A percentile compares a stretch with the other conserved stretches of the same genome.
phyloP scores from a whole-genome alignment of 2,329 filamentous ascomycete species.

The Ilyonectria destructans region DNA sequence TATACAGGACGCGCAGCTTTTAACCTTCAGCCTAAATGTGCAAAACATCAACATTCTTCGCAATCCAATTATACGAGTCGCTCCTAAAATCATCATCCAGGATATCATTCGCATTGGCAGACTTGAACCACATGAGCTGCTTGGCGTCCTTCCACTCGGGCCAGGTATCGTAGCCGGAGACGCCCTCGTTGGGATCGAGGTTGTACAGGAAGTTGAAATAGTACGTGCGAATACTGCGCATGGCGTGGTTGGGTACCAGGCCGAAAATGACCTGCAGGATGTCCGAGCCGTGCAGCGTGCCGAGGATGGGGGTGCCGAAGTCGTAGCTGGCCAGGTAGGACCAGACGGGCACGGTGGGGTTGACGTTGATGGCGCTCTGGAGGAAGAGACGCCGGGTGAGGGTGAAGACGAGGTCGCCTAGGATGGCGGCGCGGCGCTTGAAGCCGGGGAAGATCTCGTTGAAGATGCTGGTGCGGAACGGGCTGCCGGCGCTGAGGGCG shows the following conservation, averaged over 20 bases:
- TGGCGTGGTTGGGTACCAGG: constrained; percentile 74
- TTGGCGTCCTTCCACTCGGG: constrained; percentile 61
- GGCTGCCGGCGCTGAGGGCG: constrained; percentile 73
- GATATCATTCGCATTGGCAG: constrained; percentile 49
- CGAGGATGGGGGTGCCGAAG: constrained; percentile 79
- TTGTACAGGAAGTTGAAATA: constrained; percentile 82
- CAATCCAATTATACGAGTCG: constrained; percentile 49
- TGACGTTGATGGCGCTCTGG: constrained; percentile 58
- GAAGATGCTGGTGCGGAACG: constrained; percentile 78
- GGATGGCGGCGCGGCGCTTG: constrained; percentile 82
- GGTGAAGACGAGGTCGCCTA: constrained; percentile 84
- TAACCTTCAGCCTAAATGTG: constrained; percentile 38
- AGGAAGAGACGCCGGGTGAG: constrained; percentile 79
- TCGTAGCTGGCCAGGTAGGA: constrained; percentile 83
- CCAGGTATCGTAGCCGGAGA: constrained; percentile 58
- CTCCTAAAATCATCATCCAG: constrained; percentile 59
- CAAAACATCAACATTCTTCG: constrained; percentile 44
- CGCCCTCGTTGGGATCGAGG: constrained; percentile 77
- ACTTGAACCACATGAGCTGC: constrained; percentile 67
- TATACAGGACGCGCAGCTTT: not conserved
- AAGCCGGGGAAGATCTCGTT: constrained; percentile 84
- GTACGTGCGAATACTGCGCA: constrained; percentile 74
- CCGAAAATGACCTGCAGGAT: constrained; percentile 80
- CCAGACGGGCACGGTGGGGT: constrained; percentile 78
- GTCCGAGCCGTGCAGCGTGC: constrained; percentile 83